Base-by-base conservation (phyloP, 192 early-diverging fungal species). In the Mortierella antarctica region DNA sequence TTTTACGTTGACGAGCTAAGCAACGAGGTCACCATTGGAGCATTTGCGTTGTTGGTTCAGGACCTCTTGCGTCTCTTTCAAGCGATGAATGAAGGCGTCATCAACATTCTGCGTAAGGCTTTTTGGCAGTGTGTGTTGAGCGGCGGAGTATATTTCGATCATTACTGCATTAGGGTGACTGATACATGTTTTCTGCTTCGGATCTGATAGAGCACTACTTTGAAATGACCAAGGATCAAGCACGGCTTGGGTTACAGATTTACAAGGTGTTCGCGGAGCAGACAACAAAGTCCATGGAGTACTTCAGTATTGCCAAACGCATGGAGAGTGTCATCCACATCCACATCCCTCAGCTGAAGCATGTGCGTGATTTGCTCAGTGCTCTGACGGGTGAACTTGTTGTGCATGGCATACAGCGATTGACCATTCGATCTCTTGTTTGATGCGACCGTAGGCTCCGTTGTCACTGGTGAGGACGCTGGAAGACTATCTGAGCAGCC, bases 211-310 rank as follows among this genome's bases (percentile, higher is more conserved):
- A 91, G 44, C 76, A 87, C 61, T 95, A 91, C 77, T 92, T 95
- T 85, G 88, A 90, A 49, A 91, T 95, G 92, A 67, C 82, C 58
- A 89, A 88, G 59, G 47, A 83, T 15, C 89, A 95, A 57, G 92
- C 92, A 6, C 74, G 72, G 46, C 81, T 85, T 40, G 86, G 92
- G 14, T 73, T 95, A 23, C 83, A 89, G 51, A 91, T 95, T 47
- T 95, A 95, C 85, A 95, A 95, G 66, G 85, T 57, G 13, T 95
- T 93, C 83, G 91, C 91, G 20, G 84, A 85, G 41, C 93, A 95
- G 60, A 93, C 92, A 2, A 87, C 88, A 53, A 87, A 84, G 55
- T 86, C 85, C 5, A 84, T 93, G n/a, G 89, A 89, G 41, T 93
- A 92, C 62, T 88, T 95, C 54, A 83, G 89, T 31, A 86, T 87